Conservation (phyloP, 345 rosid species). For the Microthlaspi erraticum region DNA sequence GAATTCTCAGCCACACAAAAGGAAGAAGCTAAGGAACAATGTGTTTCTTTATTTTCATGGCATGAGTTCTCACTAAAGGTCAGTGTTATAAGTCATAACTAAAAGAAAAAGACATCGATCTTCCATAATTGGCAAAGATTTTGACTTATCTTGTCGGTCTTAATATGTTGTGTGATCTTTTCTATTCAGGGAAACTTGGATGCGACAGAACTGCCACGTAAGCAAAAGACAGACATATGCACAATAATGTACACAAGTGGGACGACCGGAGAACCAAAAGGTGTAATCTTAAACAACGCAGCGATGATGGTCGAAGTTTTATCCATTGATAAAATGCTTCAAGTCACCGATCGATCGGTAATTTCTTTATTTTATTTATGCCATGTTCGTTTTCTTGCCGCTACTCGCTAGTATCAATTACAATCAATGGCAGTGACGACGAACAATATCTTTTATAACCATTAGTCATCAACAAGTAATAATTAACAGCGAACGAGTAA, state of each 20-base stretch:
- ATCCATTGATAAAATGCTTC: constrained; percentile 71
- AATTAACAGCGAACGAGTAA: background rate
- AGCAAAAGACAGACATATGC: constrained; percentile 71
- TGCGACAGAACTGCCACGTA: constrained; percentile 61
- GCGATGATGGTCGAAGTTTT: constrained; percentile 74
- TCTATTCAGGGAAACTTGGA: constrained; percentile 63
- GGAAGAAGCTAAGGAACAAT: constrained; percentile 73
- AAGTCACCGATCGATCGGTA: constrained; percentile 70
- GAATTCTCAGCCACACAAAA: constrained; percentile 60
- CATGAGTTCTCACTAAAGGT: constrained; percentile 70
- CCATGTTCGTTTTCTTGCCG: background rate
- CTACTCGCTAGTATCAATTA: background rate
- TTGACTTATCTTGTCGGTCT: background rate
- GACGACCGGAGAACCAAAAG: constrained; percentile 98
- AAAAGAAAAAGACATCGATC: background rate
- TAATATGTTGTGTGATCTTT: background rate
- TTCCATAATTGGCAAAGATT: constrained; percentile 8
- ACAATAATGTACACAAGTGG: constrained; percentile 98
- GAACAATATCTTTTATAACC: background rate
- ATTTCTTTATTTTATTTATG: background rate
- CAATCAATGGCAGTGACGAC: background rate
- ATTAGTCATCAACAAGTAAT: background rate
- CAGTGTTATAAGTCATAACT: constrained; percentile 21
- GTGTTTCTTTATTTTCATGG: constrained; percentile 85
- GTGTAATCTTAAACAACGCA: constrained; percentile 71